Base-by-base conservation (phyloP, 2,329 filamentous ascomycete genomes). In the Sarocladiaceae sp. region DNA sequence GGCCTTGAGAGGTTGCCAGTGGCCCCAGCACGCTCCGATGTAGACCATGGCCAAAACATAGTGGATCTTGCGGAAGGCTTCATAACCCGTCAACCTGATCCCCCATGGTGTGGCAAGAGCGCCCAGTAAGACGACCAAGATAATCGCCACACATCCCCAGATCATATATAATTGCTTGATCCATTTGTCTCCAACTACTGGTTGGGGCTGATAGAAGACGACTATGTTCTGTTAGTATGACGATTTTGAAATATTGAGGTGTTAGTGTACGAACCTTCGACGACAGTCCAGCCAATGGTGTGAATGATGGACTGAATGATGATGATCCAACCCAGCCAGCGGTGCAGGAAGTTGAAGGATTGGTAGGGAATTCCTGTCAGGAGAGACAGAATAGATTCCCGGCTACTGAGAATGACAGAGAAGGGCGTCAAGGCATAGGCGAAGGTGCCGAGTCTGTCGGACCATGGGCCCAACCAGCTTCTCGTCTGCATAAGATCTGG, bases 341-440 rank as follows among this genome's bases (percentile, higher is more conserved):
- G 82, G 64, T 90, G 87, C 18, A 91, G 70, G 62, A 91, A 91
- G 66, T 87, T 85, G 74, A 91, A 90, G 60, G 79, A 82, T 58
- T 90, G 87, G 60, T 90, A 89, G 0, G 87, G 86, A 1, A 91
- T 73, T 1, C 87, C 87, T 0, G 87, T 91, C 48, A 89, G 66
- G 15, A 87, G 64, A 1, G 83, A 87, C 4, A 91, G 75, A 2
- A 90, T 70, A 0, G 83, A 87, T 63, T 91, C 87, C 35, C 87
- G 77, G 53, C 75, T 84, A 15, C 80, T 76, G 10, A 91, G 74
- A 44, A 88, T 67, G 29, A 91, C 69, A 0, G 84, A 84, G 1
- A 91, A 72, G 0, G 87, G 87, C 0, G 87, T 90, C 11, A 91
- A 74, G 1, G 86, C 87, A 59, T 87, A 91, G 1, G 88, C 87